Percentiles rank a stretch among this genome's conserved stretches.
These are phyloP conservation scores for Penicillium concentricum DNA, from an alignment of 2,329 filamentous ascomycete species.

Conservation along the genomic window DNA sequence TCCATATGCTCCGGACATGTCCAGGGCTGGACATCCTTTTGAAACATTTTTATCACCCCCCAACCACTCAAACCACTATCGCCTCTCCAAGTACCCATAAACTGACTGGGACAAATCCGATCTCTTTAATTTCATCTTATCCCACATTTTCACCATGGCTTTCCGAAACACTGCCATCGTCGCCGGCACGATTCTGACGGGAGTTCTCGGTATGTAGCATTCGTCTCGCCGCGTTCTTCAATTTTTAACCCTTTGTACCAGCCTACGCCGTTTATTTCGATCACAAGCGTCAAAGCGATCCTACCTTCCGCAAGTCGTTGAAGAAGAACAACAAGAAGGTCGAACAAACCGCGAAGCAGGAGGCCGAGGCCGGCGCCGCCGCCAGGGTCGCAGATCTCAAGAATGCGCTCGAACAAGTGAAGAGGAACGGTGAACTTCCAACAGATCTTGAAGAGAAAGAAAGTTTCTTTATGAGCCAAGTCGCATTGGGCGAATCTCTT, in stretches of 20 bases:
- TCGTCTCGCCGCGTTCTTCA: not conserved
- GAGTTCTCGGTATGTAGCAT: constrained; percentile 50
- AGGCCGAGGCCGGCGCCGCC: constrained; percentile 47
- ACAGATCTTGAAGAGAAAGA: constrained; percentile 88
- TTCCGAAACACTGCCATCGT: constrained; percentile 50
- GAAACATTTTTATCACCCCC: constrained; percentile 9
- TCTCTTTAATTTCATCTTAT: not conserved
- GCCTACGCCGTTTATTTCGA: constrained; percentile 68
- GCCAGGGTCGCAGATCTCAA: constrained; percentile 66
- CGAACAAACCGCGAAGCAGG: constrained; percentile 49
- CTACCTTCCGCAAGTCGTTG: constrained; percentile 61
- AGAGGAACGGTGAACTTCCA: constrained; percentile 82
- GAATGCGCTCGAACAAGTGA: constrained; percentile 72
- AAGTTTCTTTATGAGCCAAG: constrained; percentile 94
- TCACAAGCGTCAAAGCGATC: constrained; percentile 62
- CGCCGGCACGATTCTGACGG: constrained; percentile 60
- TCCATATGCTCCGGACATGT: constrained; percentile 1
- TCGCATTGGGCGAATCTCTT: constrained; percentile 81
- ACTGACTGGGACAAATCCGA: not conserved
- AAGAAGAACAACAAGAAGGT: constrained; percentile 50
- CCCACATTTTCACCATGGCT: constrained; percentile 3
- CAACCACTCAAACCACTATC: not conserved
- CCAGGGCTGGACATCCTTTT: not conserved
- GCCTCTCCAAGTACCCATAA: not conserved
- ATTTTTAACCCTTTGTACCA: constrained; percentile 22